Percentiles rank a stretch among this genome's conserved stretches.
These are phyloP conservation scores for Lentinula raphanica DNA, from an alignment of 768 basidiomycete genomes.

Conservation along the genomic window DNA sequence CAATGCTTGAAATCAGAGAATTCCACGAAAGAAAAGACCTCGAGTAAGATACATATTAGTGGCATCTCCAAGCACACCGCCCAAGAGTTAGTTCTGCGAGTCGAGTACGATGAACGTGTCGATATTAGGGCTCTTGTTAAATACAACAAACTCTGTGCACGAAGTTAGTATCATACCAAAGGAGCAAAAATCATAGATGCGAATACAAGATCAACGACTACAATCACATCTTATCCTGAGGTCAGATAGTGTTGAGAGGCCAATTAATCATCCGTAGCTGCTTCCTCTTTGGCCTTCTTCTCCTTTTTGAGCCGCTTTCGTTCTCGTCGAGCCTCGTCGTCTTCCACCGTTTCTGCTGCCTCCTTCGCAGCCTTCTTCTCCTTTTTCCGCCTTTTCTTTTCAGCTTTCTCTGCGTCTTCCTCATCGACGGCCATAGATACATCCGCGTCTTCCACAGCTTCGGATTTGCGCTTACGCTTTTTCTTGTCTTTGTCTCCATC, in stretches of 20 bases:
- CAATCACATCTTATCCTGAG: background rate
- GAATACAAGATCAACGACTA: background rate
- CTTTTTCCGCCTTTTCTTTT: conserved; percentile 58
- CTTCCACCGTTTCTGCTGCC: conserved; percentile 42
- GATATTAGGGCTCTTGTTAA: background rate
- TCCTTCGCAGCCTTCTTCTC: conserved; percentile 53
- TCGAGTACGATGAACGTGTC: background rate
- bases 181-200: background rate
- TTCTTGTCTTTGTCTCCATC: conserved; percentile 62
- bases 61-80: background rate
- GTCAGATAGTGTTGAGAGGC: background rate
- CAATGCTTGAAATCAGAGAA: no score
- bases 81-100: background rate
- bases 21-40: no score
- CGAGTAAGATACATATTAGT: no score
- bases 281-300: conserved; percentile 48
- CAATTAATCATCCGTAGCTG: conserved; percentile 27
- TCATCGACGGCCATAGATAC: conserved; percentile 36
- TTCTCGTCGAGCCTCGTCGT: conserved; percentile 58
- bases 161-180: no score
- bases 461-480: conserved; percentile 82
- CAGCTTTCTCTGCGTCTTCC: conserved; percentile 45
- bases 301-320: conserved; percentile 66
- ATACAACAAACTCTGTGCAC: background rate
- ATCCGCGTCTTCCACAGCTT: conserved; percentile 36